Conservation (phyloP, 768 basidiomycete species). For the Arthromyces matolae region DNA sequence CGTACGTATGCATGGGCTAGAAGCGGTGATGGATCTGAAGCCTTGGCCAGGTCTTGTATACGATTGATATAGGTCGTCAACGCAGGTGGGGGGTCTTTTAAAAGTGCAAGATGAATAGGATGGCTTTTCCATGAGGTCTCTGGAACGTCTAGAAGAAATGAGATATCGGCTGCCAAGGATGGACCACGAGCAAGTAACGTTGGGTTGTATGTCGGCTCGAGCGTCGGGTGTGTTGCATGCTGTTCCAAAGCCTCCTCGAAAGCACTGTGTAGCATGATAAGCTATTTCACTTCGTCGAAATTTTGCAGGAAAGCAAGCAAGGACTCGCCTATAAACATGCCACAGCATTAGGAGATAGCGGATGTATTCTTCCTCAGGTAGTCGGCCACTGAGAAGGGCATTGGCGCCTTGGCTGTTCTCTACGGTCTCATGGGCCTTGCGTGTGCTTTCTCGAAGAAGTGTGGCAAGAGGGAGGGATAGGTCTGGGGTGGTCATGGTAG, state of each 20-base stretch:
- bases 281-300: too few species aligned
- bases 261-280: conserved; percentile 31
- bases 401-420: conserved; percentile 55
- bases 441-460: conserved; percentile 44
- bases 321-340: conserved; percentile 75
- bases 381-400: conserved; percentile 53
- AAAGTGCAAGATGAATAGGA: conserved; percentile 46
- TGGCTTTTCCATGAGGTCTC: conserved; percentile 53
- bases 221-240: conserved; percentile 57
- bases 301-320: too few species aligned
- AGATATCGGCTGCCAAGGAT: conserved; percentile 63
- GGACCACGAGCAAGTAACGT: conserved; percentile 59
- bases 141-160: conserved; percentile 50
- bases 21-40: conserved; percentile 46
- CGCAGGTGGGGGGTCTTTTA: conserved; percentile 41
- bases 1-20: conserved; percentile 81
- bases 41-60: conserved; percentile 44
- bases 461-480: conserved; percentile 41
- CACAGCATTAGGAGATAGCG: conserved; percentile 74
- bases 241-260: conserved; percentile 55
- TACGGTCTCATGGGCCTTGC: conserved; percentile 53
- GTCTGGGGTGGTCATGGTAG: conserved; percentile 36
- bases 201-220: conserved; percentile 72
- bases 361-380: conserved; percentile 62
- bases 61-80: conserved; percentile 52